Evolutionary conservation across 805 yeast genomes (phyloP).

Genomic region (Saccharomyces paradoxus): DNA sequence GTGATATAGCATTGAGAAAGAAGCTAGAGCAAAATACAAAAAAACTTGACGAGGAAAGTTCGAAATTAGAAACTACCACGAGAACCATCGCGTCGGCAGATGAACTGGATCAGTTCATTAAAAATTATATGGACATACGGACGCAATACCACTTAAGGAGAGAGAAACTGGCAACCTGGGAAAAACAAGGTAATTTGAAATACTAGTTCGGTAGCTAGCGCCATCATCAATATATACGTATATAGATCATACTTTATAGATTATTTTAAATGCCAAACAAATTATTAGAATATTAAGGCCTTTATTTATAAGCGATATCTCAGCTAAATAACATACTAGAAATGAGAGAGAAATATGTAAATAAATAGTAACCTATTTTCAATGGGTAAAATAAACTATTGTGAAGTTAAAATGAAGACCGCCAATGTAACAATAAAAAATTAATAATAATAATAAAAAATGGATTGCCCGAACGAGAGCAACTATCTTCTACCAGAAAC

Average conservation of each 20-base stretch:
- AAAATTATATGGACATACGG: slow-evolving; percentile 35
- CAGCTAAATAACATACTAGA: background rate
- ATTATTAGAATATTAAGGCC: background rate
- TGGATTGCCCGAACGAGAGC: background rate
- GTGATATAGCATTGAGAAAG: slow-evolving; percentile 29
- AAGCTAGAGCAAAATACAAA: slow-evolving; percentile 25
- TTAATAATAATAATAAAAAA: background rate
- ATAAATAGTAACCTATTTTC: background rate
- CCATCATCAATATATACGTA: background rate
- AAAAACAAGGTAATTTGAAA: slow-evolving; percentile 15
- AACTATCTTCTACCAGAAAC: background rate
- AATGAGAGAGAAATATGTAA: background rate
- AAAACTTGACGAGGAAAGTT: slow-evolving; percentile 26
- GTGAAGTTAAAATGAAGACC: background rate
- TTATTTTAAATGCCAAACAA: background rate
- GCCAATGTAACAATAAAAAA: background rate
- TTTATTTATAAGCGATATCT: background rate
- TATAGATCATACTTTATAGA: background rate
- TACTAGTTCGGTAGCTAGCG: background rate
- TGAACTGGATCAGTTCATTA: slow-evolving; percentile 34
- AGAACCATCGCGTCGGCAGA: slow-evolving; percentile 10
- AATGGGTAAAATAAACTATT: background rate
- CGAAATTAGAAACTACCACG: slow-evolving; percentile 7
- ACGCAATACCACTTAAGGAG: slow-evolving; percentile 37
- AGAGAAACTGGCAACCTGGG: slow-evolving; percentile 42